Evolutionary conservation across 78 protist species (phyloP).

Genomic region (Bigelowiella natans): DNA sequence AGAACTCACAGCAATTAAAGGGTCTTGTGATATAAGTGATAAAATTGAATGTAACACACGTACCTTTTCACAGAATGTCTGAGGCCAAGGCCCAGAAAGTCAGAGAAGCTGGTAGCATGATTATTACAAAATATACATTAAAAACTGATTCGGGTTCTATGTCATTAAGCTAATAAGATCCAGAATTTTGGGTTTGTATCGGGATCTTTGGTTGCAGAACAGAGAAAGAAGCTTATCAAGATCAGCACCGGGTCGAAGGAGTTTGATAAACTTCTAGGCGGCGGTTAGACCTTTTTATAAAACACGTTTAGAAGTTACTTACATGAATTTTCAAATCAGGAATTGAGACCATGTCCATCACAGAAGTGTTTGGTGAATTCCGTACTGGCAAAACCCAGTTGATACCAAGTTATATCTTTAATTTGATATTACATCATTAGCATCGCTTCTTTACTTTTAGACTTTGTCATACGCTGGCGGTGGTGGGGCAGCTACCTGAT

Average conservation of each 20-base stretch:
- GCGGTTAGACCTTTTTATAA: too few species aligned
- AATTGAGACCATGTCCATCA: constrained; percentile 92
- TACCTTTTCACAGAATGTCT: constrained; percentile 31
- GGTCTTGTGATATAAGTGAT: not conserved
- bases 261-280: constrained; percentile 24
- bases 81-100: constrained; percentile 43
- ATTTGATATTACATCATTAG: not conserved
- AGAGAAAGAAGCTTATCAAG: constrained; percentile 50
- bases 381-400: constrained; percentile 96
- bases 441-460: not conserved
- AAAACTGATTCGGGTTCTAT: too few species aligned
- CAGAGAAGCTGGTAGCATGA: constrained; percentile 12
- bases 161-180: constrained; percentile 19
- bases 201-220: not conserved
- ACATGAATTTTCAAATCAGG: constrained; percentile 56
- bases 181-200: not conserved
- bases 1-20: not conserved
- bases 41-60: too few species aligned
- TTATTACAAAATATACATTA: too few species aligned
- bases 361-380: constrained; percentile 98
- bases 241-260: constrained; percentile 84
- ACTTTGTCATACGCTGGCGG: constrained; percentile 92
- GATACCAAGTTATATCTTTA: too few species aligned
- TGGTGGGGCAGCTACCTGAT: constrained; percentile 69
- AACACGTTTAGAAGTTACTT: too few species aligned